Evolutionary conservation across 2,329 filamentous ascomycete species (phyloP), one percentile per base, ranked within the genome.

Genomic region (Talaromyces verruculosus): DNA sequence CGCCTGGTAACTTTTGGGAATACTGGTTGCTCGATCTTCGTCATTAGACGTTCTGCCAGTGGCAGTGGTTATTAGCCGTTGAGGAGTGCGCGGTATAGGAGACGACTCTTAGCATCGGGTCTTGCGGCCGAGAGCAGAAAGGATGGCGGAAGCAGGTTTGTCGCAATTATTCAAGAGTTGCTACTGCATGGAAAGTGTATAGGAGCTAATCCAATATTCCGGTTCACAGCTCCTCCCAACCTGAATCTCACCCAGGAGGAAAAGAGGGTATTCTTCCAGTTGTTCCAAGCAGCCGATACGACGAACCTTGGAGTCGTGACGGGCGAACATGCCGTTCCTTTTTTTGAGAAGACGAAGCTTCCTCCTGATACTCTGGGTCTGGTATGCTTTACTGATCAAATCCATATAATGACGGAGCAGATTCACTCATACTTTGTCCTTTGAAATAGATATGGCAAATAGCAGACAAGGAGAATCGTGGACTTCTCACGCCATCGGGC

Each of bases 341-440:
- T 99, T 84, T 99, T 99, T 76, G 93, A 98, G 80, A 95, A 95
- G 84, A 98, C 95, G 55, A 89, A 91, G 71, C 84, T 99, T 59
- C 88, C 94, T 68, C 92, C 93, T 63, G 88, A 91, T 68, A 85
- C 95, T 59, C 85, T 99, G 67, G 95, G 94, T 79, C 89, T 96
- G 87, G 91, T 94, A 81, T 71, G 87, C 83, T 55, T 58, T n/a
- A 45, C 51, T 13, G 17, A 41, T n/a, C 2, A 41, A 19, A 37
- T 37, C 2, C 25, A 7, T 58, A 28, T 43, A 28, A 41, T 25
- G 37, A 28, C 3, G 51, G 37, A 11, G 1, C 1, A 17, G 2
- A 8, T 22, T 28, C 3, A 60, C 57, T 60, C 13, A 43, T 33
- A 28, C 47, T 5, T 47, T 51, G 28, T 25, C 53, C 17, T 61